Evolutionary conservation across 2,329 filamentous ascomycete genomes (phyloP).

Genomic region (Fusarium sp.): DNA sequence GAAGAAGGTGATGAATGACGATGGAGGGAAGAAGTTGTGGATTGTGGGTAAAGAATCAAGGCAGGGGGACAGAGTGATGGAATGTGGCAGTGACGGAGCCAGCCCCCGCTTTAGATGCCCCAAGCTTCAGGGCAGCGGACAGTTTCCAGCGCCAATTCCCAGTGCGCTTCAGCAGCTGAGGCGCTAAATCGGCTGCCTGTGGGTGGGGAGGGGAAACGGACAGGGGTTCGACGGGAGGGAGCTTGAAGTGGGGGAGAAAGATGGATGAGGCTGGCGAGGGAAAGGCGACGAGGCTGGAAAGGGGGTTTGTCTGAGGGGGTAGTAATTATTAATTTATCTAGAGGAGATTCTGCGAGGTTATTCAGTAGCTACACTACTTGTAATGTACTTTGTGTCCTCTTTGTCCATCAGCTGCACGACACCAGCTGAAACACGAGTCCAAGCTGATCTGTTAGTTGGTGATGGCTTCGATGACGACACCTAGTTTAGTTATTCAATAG

Average conservation of each 20-base stretch:
- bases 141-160: slow-evolving; percentile 25
- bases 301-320: slow-evolving; percentile 17
- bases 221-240: slow-evolving; percentile 22
- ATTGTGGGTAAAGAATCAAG: slow-evolving; percentile 30
- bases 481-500: not conserved
- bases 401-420: slow-evolving; percentile 2
- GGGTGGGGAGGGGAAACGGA: slow-evolving; percentile 9
- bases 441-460: slow-evolving; percentile 15
- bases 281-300: slow-evolving; percentile 2
- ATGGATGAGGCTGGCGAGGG: slow-evolving; percentile 8
- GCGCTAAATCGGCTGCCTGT: slow-evolving; percentile 28
- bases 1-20: slow-evolving; percentile 31
- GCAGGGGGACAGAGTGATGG: slow-evolving; percentile 30
- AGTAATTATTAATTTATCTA: not conserved
- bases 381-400: not conserved
- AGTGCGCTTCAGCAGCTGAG: slow-evolving; percentile 20
- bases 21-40: slow-evolving; percentile 32
- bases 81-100: slow-evolving; percentile 38
- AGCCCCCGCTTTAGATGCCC: slow-evolving; percentile 35
- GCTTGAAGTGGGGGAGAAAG: slow-evolving; percentile 19
- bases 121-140: slow-evolving; percentile 32
- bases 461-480: slow-evolving; percentile 45
- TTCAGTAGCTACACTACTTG: not conserved
- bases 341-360: not conserved
- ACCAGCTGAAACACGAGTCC: slow-evolving; percentile 14